Evolutionary conservation across 2,329 filamentous ascomycete species (phyloP), one percentile per base, ranked within the genome.

Genomic region (Harringtonia lauricola): DNA sequence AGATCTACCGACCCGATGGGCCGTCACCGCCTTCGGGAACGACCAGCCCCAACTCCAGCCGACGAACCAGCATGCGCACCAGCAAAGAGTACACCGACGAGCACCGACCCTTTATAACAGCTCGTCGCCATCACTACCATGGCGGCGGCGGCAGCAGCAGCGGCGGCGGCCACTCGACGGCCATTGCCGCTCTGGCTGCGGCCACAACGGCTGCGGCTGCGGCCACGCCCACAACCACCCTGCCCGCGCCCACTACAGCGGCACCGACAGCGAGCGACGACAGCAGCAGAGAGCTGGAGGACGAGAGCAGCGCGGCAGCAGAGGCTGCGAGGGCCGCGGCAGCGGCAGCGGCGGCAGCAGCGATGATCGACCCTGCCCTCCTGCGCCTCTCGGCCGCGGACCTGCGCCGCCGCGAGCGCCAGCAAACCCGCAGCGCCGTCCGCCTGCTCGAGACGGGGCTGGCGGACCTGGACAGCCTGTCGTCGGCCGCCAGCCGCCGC

Each of bases 401-500:
- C 35, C 47, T 45, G 35, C 43, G 24, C 34, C 43, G 35, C 17
- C 39, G 39, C 21, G 44, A 49, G 43, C 44, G 35, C 12, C 34
- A 42, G 24, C 48, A 47, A 34, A 39, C 39, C n/a, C 47, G 44
- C n/a, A 34, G 42, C 1, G 49, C 47, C 2, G 37, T 36, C 4
- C 47, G 37, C 3, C 36, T 52, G 30, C 43, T 52, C 18, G 37
- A 45, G 36, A 9, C 45, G 4, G 39, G 47, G 7, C 37, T 44
- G 8, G 26, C 38, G 21, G 47, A 51, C 12, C 38, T 52, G 7
- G 43, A 47, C 34, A 22, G 29, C 3, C 18, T 49, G 47, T 82
- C 82, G 19, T 70, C 76, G 44, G 62, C 68, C 19, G 76, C 79
- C 21, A 84, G 79, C 15, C 70, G 72, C 47, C 73, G 73, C 29